Evolutionary conservation across 768 basidiomycete species (phyloP), one percentile per base, ranked within the genome.

Genomic region (Russula lepida): DNA sequence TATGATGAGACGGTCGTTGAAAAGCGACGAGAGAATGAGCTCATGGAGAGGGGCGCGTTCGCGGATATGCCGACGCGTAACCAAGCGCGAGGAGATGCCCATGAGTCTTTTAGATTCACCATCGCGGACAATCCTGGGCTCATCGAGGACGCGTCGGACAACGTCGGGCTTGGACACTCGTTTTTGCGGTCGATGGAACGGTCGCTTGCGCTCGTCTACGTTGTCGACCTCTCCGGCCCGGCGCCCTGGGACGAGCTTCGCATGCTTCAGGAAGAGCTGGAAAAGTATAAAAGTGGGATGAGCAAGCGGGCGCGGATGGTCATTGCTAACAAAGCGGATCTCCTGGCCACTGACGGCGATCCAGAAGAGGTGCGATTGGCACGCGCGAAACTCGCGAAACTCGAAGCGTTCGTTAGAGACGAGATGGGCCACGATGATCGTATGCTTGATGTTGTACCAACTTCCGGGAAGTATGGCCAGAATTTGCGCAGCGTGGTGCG

Each of bases 101-200:
- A 71, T 25, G 54, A 98, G 72, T 74, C 77, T 5, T 87, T 92
- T 71, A 83, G 97, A 11, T 97, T 98, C 78, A 97, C 93, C 15
- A 85, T 99, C 66, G 91, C 94, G 39, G 97, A 99, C 74, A 98
- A 98, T 70, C 97, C 97, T 0, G 97, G 97, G 8, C 84, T 98
- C 48, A 85, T 98, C 59, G 81, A 83, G 9, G 78, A 81, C 15
- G 90, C 94, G 3, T 89, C 92, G 3, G 84, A 92, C 68, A 90
- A 95, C 70, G 84, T 92, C 52, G 97, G 95, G 4, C 81, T 98
- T 2, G 97, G 95, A 0, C 93, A 98, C 73, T 88, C 89, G 1
- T 98, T 98, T 78, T 74, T 99, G 30, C 84, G 93, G 13, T 87
- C 92, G 1, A 91, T 98, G 72, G 95, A 98, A 69, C 85, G 97